Conservation (phyloP, 768 basidiomycete genomes). For the Hygrophoropsis aurantiaca region DNA sequence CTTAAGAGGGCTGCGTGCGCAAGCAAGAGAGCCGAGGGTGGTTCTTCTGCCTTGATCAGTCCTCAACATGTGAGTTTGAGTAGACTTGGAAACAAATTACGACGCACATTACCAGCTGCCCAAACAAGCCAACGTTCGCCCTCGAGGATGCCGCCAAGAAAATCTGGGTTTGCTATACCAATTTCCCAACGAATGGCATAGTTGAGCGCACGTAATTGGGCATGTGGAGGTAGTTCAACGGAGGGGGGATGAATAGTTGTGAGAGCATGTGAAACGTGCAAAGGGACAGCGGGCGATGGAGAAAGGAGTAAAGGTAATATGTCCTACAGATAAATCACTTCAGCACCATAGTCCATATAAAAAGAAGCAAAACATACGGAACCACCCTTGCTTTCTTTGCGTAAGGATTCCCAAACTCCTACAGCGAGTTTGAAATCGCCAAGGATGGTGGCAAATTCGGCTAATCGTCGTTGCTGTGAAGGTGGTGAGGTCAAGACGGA, state of each 20-base stretch:
- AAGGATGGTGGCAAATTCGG: conserved; percentile 92
- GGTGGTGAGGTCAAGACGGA: conserved; percentile 38
- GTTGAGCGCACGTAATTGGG: conserved; percentile 66
- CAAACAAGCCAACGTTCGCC: conserved; percentile 86
- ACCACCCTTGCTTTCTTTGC: conserved; percentile 87
- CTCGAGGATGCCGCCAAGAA: conserved; percentile 56
- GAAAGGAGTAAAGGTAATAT: conserved; percentile 74
- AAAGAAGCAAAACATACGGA: conserved; percentile 53
- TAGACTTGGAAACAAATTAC: not conserved
- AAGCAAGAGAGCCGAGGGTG: conserved; percentile 73
- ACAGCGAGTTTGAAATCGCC: conserved; percentile 87
- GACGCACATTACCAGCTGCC: conserved; percentile 76
- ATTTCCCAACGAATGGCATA: conserved; percentile 79
- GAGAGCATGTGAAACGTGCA: conserved; percentile 65
- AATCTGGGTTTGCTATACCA: conserved; percentile 57
- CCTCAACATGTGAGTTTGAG: conserved; percentile 23
- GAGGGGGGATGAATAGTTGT: conserved; percentile 42
- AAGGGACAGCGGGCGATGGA: conserved; percentile 58
- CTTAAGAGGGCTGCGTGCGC: conserved; percentile 79
- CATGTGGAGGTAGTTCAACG: conserved; percentile 55
- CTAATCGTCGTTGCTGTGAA: conserved; percentile 81
- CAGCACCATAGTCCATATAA: not conserved
- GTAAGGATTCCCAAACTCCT: conserved; percentile 79
- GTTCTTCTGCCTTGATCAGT: conserved; percentile 71
- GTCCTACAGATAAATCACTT: conserved; percentile 57